Evolutionary conservation across 2,329 filamentous ascomycete genomes (phyloP).

Genomic region (Ophiosphaerella narmari): DNA sequence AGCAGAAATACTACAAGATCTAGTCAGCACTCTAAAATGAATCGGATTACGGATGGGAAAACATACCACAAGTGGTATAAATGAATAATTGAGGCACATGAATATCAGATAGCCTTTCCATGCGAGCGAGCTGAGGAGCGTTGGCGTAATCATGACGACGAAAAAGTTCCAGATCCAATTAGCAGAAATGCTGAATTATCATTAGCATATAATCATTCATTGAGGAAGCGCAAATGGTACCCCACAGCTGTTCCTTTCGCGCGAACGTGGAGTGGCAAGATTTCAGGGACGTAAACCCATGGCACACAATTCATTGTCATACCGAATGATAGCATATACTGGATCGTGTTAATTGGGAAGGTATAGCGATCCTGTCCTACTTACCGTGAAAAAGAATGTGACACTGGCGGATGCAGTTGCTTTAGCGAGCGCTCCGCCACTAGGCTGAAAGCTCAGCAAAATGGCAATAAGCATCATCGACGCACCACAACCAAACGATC

Average conservation of each 20-base stretch:
- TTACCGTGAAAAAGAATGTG: slow-evolving; percentile 55
- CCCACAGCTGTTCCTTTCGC: slow-evolving; percentile 55
- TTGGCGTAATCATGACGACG: slow-evolving; percentile 59
- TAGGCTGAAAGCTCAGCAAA: slow-evolving; percentile 48
- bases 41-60: neutral
- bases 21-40: slow-evolving; percentile 1
- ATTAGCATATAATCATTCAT: too few species aligned
- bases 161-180: slow-evolving; percentile 50
- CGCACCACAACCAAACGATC: slow-evolving; percentile 35
- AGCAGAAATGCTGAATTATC: neutral
- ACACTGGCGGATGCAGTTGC: slow-evolving; percentile 53
- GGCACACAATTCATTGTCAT: slow-evolving; percentile 45
- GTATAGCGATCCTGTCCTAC: neutral
- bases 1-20: slow-evolving; percentile 47
- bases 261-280: slow-evolving; percentile 56
- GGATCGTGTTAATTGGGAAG: neutral
- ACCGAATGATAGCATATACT: slow-evolving; percentile 34
- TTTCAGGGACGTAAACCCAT: slow-evolving; percentile 58
- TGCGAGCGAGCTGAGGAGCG: slow-evolving; percentile 52
- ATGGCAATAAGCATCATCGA: slow-evolving; percentile 39
- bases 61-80: slow-evolving; percentile 49
- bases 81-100: slow-evolving; percentile 54
- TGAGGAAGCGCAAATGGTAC: too few species aligned
- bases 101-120: slow-evolving; percentile 62
- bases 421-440: slow-evolving; percentile 40